Conservation (phyloP, 1,284 basidiomycete genomes). For the Tranzscheliella williamsii region DNA sequence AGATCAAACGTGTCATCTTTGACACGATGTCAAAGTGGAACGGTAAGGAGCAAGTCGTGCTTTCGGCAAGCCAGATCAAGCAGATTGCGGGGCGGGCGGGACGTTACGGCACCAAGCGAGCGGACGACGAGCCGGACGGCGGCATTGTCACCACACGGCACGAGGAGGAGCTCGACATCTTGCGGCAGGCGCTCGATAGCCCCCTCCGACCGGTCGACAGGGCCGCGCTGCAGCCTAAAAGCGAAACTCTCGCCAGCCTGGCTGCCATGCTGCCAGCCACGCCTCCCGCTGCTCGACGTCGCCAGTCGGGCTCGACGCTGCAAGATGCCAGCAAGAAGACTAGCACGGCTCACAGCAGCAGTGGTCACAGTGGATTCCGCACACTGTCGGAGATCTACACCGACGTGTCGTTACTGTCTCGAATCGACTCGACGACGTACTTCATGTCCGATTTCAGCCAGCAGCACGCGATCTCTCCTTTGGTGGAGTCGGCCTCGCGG, state of each 20-base stretch:
- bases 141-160: slow-evolving; percentile 70
- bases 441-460: slow-evolving; percentile 60
- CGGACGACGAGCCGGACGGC: slow-evolving; percentile 12
- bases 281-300: slow-evolving; percentile 44
- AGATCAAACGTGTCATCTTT: slow-evolving; percentile 90
- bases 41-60: slow-evolving; percentile 66
- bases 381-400: slow-evolving; percentile 63
- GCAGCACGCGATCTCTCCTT: slow-evolving; percentile 60
- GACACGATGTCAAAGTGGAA: slow-evolving; percentile 75
- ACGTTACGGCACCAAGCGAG: slow-evolving; percentile 75
- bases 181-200: slow-evolving; percentile 65
- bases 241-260: slow-evolving; percentile 58
- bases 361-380: slow-evolving; percentile 34
- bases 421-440: slow-evolving; percentile 65
- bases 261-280: slow-evolving; percentile 63
- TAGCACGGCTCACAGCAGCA: neutral
- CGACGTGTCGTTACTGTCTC: slow-evolving; percentile 66
- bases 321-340: neutral
- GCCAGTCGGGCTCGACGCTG: neutral
- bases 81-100: slow-evolving; percentile 96
- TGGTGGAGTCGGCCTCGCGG: slow-evolving; percentile 62
- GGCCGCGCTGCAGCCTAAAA: slow-evolving; percentile 63
- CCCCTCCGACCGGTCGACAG: slow-evolving; percentile 64
- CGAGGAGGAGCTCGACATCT: slow-evolving; percentile 70
- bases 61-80: slow-evolving; percentile 83